These are phyloP conservation scores for Pholiota adiposa DNA, from an alignment of 1,284 basidiomycete genomes.

Conservation along the genomic window DNA sequence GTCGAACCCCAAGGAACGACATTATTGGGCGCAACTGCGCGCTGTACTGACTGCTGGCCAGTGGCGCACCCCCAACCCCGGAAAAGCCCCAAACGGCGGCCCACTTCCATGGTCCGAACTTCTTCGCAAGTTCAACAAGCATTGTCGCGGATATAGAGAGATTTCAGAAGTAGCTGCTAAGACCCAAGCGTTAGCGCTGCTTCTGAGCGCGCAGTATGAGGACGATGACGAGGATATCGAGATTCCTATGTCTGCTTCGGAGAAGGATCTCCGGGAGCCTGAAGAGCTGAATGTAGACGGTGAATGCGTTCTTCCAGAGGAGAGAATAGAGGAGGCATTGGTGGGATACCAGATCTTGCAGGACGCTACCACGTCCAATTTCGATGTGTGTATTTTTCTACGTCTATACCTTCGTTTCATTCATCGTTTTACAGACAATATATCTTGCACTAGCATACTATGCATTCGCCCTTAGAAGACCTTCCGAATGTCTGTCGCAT, in stretches of 20 bases:
- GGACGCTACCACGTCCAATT: constrained; percentile 52
- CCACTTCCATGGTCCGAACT: constrained; percentile 79
- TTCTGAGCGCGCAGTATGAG: constrained; percentile 55
- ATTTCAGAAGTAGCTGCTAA: constrained; percentile 70
- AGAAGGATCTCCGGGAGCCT: constrained; percentile 19
- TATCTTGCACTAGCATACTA: constrained; percentile 75
- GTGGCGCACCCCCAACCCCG: constrained; percentile 66
- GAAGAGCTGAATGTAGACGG: constrained; percentile 50
- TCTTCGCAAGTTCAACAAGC: constrained; percentile 88
- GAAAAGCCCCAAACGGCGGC: constrained; percentile 61
- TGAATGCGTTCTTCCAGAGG: constrained; percentile 61
- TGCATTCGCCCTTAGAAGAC: constrained; percentile 73
- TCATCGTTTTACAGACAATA: constrained; percentile 48
- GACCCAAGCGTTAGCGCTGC: constrained; percentile 64
- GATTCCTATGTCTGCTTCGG: neutral
- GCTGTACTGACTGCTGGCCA: constrained; percentile 67
- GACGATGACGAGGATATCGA: constrained; percentile 41
- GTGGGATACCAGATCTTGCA: constrained; percentile 56
- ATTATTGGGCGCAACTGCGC: constrained; percentile 78
- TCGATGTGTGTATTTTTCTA: constrained; percentile 54
- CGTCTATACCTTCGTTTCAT: neutral
- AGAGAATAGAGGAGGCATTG: constrained; percentile 56
- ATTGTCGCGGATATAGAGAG: constrained; percentile 65
- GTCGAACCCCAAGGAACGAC: constrained; percentile 57
- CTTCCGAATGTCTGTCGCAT: constrained; percentile 63